phyloP scores from a whole-genome alignment of 495 filamentous ascomycete species.

The Usnea hakonensis region DNA sequence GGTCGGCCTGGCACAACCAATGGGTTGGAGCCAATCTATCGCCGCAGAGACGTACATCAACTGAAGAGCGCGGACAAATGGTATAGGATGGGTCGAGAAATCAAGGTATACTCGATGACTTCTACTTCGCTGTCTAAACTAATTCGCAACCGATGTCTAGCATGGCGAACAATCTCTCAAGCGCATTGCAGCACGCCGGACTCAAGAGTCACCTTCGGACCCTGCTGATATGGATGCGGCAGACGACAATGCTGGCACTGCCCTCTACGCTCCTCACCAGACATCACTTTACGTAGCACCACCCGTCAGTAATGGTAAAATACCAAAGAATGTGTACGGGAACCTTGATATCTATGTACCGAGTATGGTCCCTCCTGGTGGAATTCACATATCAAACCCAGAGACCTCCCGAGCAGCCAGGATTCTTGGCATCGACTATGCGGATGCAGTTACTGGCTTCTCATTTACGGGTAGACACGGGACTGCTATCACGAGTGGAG shows the following conservation, averaged over 20 bases:
- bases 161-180: constrained; percentile 70
- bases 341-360: constrained; percentile 91
- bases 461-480: constrained; percentile 73
- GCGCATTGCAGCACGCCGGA: constrained; percentile 44
- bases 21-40: constrained; percentile 59
- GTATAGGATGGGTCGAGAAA: constrained; percentile 75
- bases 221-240: constrained; percentile 37
- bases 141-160: neutral
- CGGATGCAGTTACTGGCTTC: constrained; percentile 85
- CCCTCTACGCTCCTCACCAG: constrained; percentile 27
- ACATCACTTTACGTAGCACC: constrained; percentile 64
- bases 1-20: constrained; percentile 42
- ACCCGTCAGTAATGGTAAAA: constrained; percentile 60
- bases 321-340: constrained; percentile 81
- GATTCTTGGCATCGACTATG: constrained; percentile 75
- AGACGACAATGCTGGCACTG: constrained; percentile 35
- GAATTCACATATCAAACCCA: constrained; percentile 58
- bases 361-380: constrained; percentile 83
- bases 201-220: constrained; percentile 31
- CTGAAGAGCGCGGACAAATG: constrained; percentile 74
- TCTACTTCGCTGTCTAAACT: neutral
- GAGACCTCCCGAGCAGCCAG: constrained; percentile 65
- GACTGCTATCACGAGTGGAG: constrained; percentile 68
- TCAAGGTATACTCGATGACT: constrained; percentile 37
- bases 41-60: constrained; percentile 67